A percentile compares a stretch with the other conserved stretches of the same genome.
Conservation (phyloP, 441 rosid species). For the Bruguiera hainesii region DNA sequence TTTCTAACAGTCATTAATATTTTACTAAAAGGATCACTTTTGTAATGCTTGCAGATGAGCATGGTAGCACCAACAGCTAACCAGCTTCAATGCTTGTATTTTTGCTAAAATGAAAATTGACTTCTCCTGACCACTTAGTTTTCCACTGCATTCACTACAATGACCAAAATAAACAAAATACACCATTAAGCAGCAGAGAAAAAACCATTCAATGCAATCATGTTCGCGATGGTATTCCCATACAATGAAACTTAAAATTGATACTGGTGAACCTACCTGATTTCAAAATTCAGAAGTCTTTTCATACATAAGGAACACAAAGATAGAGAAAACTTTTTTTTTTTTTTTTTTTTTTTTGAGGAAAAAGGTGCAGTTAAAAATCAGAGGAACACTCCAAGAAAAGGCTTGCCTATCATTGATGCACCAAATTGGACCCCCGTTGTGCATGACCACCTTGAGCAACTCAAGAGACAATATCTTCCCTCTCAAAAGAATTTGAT, state of each 20-base stretch:
- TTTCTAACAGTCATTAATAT: too few relatives aligned
- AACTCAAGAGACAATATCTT: constrained; percentile 82
- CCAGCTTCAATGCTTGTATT: too few relatives aligned
- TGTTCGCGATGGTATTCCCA: neutral
- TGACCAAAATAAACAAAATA: neutral
- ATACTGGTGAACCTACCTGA: too few relatives aligned
- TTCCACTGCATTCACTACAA: neutral
- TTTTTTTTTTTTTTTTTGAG: too few relatives aligned
- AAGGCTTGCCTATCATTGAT: constrained; percentile 70
- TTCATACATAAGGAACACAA: neutral
- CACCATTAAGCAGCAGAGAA: neutral
- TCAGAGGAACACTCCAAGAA: neutral
- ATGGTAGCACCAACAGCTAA: too few relatives aligned
- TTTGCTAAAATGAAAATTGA: neutral
- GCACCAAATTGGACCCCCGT: constrained; percentile 82
- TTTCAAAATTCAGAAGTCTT: too few relatives aligned
- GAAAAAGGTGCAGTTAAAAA: neutral
- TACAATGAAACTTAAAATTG: too few relatives aligned
- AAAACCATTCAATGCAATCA: neutral
- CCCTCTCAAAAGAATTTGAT: constrained; percentile 88
- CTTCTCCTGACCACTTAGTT: neutral
- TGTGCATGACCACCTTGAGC: constrained; percentile 75
- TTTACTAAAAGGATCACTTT: too few relatives aligned
- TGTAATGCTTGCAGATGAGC: too few relatives aligned
- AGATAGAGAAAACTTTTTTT: neutral